These are phyloP conservation scores for Lentinula lateritia DNA, from an alignment of 768 basidiomycete species.

Conservation along the genomic window DNA sequence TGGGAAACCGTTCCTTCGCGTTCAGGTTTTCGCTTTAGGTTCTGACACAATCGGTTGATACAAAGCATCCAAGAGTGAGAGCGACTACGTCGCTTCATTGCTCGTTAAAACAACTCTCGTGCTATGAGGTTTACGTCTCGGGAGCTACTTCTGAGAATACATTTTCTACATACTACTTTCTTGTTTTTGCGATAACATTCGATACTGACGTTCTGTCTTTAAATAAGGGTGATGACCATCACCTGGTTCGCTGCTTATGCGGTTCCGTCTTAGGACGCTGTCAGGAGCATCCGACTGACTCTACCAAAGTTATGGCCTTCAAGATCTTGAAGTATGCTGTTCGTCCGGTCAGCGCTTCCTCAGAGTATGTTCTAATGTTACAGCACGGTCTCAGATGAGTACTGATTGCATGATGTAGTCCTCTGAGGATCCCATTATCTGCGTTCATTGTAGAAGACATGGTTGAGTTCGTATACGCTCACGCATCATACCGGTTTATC, in stretches of 20 bases:
- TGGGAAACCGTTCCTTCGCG: constrained; percentile 9
- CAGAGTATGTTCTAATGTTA: constrained; percentile 47
- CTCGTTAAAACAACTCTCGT: constrained; percentile 87
- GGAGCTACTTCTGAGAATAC: constrained; percentile 90
- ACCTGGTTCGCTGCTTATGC: constrained; percentile 68
- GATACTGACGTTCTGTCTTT: constrained; percentile 10
- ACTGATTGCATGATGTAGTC: constrained; percentile 20
- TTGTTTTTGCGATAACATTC: constrained; percentile 8
- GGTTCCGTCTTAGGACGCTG: constrained; percentile 77
- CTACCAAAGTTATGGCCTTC: constrained; percentile 40
- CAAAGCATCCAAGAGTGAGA: constrained; percentile 81
- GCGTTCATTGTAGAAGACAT: constrained; percentile 92
- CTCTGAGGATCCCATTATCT: constrained; percentile 58
- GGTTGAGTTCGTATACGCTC: constrained; percentile 86
- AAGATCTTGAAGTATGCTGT: constrained; percentile 83
- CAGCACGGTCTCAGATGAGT: neutral
- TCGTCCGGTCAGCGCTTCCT: constrained; percentile 54
- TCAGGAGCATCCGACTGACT: constrained; percentile 39
- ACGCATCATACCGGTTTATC: constrained; percentile 90
- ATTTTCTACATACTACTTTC: constrained; percentile 29
- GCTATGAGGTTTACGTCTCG: constrained; percentile 61
- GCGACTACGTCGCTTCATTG: constrained; percentile 21
- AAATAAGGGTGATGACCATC: constrained; percentile 61
- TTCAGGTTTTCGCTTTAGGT: constrained; percentile 17
- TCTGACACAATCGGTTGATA: constrained; percentile 78